phyloP scores from a whole-genome alignment of 768 basidiomycete genomes.

The Boletales sp. region DNA sequence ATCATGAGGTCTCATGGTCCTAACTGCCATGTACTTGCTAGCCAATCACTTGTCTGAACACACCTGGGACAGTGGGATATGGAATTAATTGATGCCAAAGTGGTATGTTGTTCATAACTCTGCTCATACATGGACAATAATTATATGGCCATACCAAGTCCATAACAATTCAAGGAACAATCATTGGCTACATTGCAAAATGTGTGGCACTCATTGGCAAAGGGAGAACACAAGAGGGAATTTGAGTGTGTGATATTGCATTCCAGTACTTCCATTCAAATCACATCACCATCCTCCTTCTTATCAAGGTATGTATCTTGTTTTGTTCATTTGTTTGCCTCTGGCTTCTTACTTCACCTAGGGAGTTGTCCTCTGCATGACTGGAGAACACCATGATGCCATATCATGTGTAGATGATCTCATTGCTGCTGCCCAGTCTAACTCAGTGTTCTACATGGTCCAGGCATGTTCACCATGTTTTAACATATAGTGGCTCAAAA shows the following conservation, averaged over 20 bases:
- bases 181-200: slow-evolving; percentile 5
- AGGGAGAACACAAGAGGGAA: neutral
- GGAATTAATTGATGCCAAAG: slow-evolving; percentile 2
- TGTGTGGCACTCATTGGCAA: neutral
- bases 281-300: neutral
- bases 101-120: neutral
- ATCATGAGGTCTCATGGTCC: neutral
- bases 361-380: neutral
- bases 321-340: neutral
- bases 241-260: neutral
- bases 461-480: neutral
- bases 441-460: neutral
- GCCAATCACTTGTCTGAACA: slow-evolving; percentile 3
- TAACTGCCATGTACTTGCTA: neutral
- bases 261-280: neutral
- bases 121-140: neutral
- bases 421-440: neutral
- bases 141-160: neutral
- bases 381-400: neutral
- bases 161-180: neutral
- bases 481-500: no score
- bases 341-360: neutral
- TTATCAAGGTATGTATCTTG: neutral
- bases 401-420: neutral
- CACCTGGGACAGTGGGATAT: slow-evolving; percentile 1